Evolutionary conservation across 176 grass and related monocot species (phyloP), one percentile per base, ranked within the genome.

Genomic region (Poa annua): DNA sequence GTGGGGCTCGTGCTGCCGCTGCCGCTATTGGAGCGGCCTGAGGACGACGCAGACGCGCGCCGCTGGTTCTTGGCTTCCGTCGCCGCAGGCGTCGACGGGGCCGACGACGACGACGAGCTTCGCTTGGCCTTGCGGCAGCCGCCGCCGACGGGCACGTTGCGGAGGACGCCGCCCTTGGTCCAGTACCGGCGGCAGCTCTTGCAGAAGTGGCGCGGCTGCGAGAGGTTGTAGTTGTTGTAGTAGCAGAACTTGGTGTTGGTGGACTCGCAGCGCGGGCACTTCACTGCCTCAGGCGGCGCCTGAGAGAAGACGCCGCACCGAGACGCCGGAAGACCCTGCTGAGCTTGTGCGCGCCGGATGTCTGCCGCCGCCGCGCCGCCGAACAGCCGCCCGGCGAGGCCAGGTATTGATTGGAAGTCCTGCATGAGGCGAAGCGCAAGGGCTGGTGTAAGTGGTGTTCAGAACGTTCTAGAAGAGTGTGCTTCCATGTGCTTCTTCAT

Each of bases 161-260:
- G 94, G 29, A 97, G 83, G 38, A 91, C 74, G 77, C 94, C 94
- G 69, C 94, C 94, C 68, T 94, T 93, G 66, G 94, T 97, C 94
- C 94, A 97, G 91, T 97, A 97, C 56, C 94, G 94, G 77, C 94
- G 94, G 85, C 94, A 97, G 78, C 77, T 90, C 90, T 94, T 97
- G 85, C 95, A 97, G 84, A 97, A 97, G 83, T 97, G 92, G 24
- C 95, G 92, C 81, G 95, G 95, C 81, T 97, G 95, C 42, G 92
- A 90, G 6, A 94, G 75, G 88, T 92, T 97, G 86, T 98, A 93
- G 79, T 98, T 98, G 90, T 98, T 98, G 88, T 94, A 98, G 88
- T 98, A 98, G 82, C 95, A 98, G 92, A 97, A 97, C 83, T 97
- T 97, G 76, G 95, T 97, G 90, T 94, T 91, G 50, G 92, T 90